Base-by-base conservation (phyloP, 371 early-diverging fungal genomes). In the Fennellomyces sp. region DNA sequence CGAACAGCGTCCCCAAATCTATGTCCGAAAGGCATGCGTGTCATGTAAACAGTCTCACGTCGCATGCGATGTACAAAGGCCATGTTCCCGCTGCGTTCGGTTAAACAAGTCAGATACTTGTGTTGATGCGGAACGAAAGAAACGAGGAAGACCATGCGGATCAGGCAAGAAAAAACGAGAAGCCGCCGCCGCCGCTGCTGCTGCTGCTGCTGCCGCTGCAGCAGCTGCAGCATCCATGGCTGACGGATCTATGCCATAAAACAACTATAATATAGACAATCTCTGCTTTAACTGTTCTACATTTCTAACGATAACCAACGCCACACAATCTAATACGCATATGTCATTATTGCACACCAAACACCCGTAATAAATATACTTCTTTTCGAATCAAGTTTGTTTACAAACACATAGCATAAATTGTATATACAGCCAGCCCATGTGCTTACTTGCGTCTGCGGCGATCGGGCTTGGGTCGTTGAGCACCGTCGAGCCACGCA, bases 71-170 rank as follows among this genome's bases (percentile, higher is more conserved):
- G 69, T 70, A 11, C 71, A 72, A 15, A 72, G 85, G n/a, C 85
- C 87, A 3, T 87, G 87, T 56, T 65, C 80, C 61, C 63, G 87
- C 12, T 87, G 85, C 61, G 63, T 82, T n/a, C 78, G 83, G 26
- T 56, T 78, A 21, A 78, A 78, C 52, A 75, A 79, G 27, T 68
- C 77, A 2, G 81, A 79, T 25, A 70, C 77, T 1, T 87, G 85
- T 56, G 70, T 74, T 19, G 81, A 87, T 58, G 82, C 85, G 4
- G 75, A 73, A 56, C 66, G 85, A 28, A 84, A 87, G 64, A 81
- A 83, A 56, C 76, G 84, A 11, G 87, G 87, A 0, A 69, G 84
- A 13, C 84, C 84, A 28, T 68, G 73, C 45, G 78, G 78, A 3
- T 70, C 78, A 30, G 64, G 70, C 2, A 78, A 73, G 47, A 73